These are phyloP conservation scores for Helianthus annuus DNA, from an alignment of 129 eudicot genomes.

Conservation along the genomic window HanXRQr2.0-SUNRISE NC_035441.2:185388311-185388810, in stretches of 20 bases:
- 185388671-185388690: constrained; percentile 58
- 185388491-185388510: constrained; percentile 30
- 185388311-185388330: too few relatives aligned
- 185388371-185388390: constrained; percentile 31
- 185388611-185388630: constrained; percentile 54
- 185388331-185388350: too few relatives aligned
- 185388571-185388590: constrained; percentile 70
- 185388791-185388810: constrained; percentile 71
- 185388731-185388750: constrained; percentile 84
- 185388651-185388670: constrained; percentile 87
- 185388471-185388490: constrained; percentile 10
- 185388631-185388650: constrained; percentile 71
- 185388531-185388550: constrained; percentile 31
- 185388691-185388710: constrained; percentile 66
- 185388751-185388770: constrained; percentile 82
- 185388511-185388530: constrained; percentile 29
- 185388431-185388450: constrained; percentile 21
- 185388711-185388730: constrained; percentile 31
- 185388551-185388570: constrained; percentile 67
- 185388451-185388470: constrained; percentile 6
- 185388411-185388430: constrained; percentile 17
- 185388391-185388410: constrained; percentile 37
- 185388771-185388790: constrained; percentile 47
- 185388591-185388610: constrained; percentile 57
- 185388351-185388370: neutral